These are phyloP conservation scores for sorghum (Sorghum bicolor) DNA, from an alignment of 176 grass and related monocot genomes.

Conservation along the genomic window DNA sequence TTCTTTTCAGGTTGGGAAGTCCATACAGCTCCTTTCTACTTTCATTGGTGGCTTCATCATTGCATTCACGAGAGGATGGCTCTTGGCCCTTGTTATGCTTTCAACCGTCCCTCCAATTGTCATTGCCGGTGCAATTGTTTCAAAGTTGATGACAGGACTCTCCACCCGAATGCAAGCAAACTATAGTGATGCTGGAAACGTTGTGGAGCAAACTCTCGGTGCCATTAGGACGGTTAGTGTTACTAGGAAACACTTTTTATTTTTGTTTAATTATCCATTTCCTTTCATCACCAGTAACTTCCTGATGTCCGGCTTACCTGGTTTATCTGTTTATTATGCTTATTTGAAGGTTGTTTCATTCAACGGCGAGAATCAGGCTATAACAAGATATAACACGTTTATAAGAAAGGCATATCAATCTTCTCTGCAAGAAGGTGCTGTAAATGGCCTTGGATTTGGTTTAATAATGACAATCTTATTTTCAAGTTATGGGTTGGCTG, in stretches of 20 bases:
- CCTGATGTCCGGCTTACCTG: not conserved
- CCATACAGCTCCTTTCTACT: conserved; percentile 62
- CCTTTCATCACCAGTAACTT: too few relatives aligned
- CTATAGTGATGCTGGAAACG: conserved; percentile 66
- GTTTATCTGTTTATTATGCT: conserved; percentile 27
- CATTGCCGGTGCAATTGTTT: conserved; percentile 33
- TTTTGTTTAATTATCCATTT: not conserved
- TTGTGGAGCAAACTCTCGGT: conserved; percentile 72
- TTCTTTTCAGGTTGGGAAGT: conserved; percentile 62
- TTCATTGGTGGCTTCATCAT: conserved; percentile 72
- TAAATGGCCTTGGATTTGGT: conserved; percentile 58
- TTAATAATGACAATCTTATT: conserved; percentile 49
- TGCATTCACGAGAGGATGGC: conserved; percentile 81
- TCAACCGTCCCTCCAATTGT: conserved; percentile 54
- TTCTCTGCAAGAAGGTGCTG: conserved; percentile 39
- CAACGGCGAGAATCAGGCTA: conserved; percentile 60
- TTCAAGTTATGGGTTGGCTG: conserved; percentile 61
- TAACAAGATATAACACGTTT: conserved; percentile 51
- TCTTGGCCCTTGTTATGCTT: conserved; percentile 72
- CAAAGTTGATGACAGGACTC: conserved; percentile 46
- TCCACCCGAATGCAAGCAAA: conserved; percentile 53
- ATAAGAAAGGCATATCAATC: conserved; percentile 58
- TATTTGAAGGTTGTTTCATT: conserved; percentile 69
- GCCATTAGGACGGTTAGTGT: conserved; percentile 63
- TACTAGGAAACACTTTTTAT: not conserved